Base-by-base conservation (phyloP, 169 alveolate genomes). In the Babesia ovis region DNA sequence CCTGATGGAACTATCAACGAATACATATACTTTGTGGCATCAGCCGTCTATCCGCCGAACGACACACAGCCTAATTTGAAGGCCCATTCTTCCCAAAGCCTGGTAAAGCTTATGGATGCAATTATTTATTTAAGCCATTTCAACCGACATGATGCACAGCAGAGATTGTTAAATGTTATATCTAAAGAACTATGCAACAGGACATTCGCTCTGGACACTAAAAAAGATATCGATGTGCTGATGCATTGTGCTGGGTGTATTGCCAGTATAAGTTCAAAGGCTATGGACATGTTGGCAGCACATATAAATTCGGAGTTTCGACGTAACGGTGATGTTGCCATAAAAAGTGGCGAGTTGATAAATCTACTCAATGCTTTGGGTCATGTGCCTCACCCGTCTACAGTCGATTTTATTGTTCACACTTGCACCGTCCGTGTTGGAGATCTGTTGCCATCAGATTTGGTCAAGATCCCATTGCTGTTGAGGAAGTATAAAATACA, bases 371-470 rank as follows among this genome's bases (percentile, higher is more conserved):
- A 58, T 27, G 46, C 68, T 8, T 42, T 56, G 27, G 61, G 68
- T 22, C 64, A 76, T 51, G 61, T 68, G 8, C 41, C 37, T 0
- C 77, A 76, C 35, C 85, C 85, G 12, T 51, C 62, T 3, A 22
- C 43, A 23, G 27, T 76, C 3, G 68, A 67, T 50, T 22, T 70
- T 16, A 53, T 76, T 14, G 85, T 76, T 42, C 51, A 76, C 56
- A 51, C 69, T 0, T 57, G 68, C 41, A 48, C 61, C 25, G n/a
- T 11, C 14, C 37, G 66, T 42, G 23, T 34, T 32, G n/a, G 50
- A 42, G 29, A 41, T 6, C 41, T 76, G 25, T 35, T 11, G 58
- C 62, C 57, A 8, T 2, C 3, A 3, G 85, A 76, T 34, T 53
- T 51, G 4, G 37, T 50, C 4, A 45, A 41, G 55, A 9, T 67